Conservation (phyloP, 2,329 filamentous ascomycete species). For the Orbilia brochopaga region DNA sequence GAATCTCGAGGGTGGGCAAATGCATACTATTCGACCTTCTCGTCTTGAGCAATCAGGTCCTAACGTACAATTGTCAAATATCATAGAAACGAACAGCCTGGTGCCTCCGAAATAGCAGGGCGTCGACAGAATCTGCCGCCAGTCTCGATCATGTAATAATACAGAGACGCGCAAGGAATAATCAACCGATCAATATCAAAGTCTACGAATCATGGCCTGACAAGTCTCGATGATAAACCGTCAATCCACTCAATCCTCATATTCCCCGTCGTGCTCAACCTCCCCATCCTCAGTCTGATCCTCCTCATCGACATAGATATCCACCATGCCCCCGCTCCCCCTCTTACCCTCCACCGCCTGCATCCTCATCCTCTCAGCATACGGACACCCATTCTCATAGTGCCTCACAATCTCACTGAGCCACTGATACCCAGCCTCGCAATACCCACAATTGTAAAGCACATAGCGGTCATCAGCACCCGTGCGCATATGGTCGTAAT, state of each 20-base stretch:
- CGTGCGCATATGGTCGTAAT: conserved; percentile 4
- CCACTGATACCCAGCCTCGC: conserved; percentile 21
- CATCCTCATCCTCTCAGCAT: not conserved
- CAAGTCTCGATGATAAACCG: not conserved
- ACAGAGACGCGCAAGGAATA: not conserved
- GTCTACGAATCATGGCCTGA: no score
- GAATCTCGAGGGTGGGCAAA: conserved; percentile 40
- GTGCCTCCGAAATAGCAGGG: conserved; percentile 35
- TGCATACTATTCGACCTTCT: not conserved
- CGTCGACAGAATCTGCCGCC: not conserved
- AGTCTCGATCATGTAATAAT: not conserved
- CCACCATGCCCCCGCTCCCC: conserved; percentile 8
- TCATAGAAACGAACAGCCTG: conserved; percentile 41
- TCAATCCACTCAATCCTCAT: not conserved
- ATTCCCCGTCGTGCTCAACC: conserved; percentile 4
- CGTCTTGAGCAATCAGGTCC: not conserved
- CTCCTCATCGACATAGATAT: conserved; percentile 7
- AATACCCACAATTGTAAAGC: conserved; percentile 34
- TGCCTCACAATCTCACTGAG: conserved; percentile 20
- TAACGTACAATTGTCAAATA: not conserved
- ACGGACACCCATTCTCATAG: conserved; percentile 29
- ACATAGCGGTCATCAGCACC: conserved; percentile 18
- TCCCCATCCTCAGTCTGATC: conserved; percentile 5
- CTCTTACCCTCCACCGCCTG: not conserved
- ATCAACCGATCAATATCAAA: not conserved